phyloP scores from a whole-genome alignment of 768 basidiomycete species.

The Russula griseocarnosa region DNA sequence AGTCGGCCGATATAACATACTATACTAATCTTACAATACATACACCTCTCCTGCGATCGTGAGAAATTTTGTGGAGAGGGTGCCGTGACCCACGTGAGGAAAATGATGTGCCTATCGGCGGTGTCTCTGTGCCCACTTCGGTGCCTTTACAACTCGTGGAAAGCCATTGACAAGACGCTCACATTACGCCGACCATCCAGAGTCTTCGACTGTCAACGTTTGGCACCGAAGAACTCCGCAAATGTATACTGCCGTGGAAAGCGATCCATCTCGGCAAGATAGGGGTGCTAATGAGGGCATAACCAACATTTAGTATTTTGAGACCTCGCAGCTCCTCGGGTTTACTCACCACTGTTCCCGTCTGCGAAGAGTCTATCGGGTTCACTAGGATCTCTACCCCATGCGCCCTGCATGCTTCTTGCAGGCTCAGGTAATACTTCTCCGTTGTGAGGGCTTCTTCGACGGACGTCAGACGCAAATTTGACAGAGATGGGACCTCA shows the following conservation, averaged over 20 bases:
- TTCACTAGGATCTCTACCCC: slow-evolving; percentile 14
- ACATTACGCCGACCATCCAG: neutral
- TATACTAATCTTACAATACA: neutral
- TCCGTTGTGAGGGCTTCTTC: slow-evolving; percentile 13
- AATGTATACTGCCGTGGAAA: slow-evolving; percentile 20
- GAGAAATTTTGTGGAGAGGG: slow-evolving; percentile 1
- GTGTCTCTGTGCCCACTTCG: neutral
- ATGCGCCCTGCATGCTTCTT: slow-evolving; percentile 2
- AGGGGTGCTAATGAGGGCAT: slow-evolving; percentile 7
- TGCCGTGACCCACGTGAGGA: neutral
- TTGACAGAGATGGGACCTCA: neutral
- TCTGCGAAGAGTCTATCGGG: neutral
- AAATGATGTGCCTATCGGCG: neutral
- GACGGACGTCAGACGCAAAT: slow-evolving; percentile 11
- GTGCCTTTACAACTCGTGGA: neutral
- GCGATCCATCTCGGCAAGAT: slow-evolving; percentile 18
- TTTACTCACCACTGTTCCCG: slow-evolving; percentile 6
- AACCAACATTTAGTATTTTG: neutral
- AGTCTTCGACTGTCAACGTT: neutral
- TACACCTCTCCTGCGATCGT: neutral
- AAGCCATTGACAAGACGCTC: neutral
- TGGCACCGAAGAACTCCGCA: slow-evolving; percentile 8
- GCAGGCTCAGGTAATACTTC: slow-evolving; percentile 11
- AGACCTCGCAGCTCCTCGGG: too few relatives aligned
- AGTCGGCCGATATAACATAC: neutral